A percentile compares a stretch with the other conserved stretches of the same genome.
Conservation (phyloP, 768 basidiomycete species). For the Trametes elegans region DNA sequence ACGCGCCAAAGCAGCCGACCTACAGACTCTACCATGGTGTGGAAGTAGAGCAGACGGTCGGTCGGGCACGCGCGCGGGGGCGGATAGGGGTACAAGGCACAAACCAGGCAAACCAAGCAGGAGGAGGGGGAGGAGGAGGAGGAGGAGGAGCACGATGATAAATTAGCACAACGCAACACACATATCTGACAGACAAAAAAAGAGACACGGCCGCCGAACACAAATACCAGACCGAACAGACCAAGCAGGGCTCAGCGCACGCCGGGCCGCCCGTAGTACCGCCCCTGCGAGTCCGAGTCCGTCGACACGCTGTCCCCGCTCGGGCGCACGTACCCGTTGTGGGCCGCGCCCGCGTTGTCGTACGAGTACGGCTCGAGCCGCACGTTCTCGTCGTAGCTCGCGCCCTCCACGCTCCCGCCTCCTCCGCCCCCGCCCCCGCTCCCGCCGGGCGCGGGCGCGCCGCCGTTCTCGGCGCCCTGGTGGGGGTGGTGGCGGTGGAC, state of each 20-base stretch:
- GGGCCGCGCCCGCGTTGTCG: conserved; percentile 9
- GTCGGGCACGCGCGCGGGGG: too few species aligned
- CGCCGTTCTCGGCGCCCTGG: too few species aligned
- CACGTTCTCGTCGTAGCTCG: conserved; percentile 42
- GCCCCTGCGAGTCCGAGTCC: conserved; percentile 6
- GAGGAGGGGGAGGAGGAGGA: background rate
- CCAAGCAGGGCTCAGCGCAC: background rate
- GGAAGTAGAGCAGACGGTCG: too few species aligned
- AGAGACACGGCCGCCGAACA: too few species aligned
- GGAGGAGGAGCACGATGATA: background rate
- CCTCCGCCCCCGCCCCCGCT: conserved; percentile 1
- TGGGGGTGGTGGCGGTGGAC: too few species aligned
- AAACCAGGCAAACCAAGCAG: background rate
- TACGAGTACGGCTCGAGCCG: conserved; percentile 39
- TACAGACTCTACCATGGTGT: too few species aligned
- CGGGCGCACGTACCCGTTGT: background rate
- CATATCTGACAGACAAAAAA: too few species aligned
- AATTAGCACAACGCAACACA: background rate
- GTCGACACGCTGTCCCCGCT: conserved; percentile 7
- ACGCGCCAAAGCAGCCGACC: too few species aligned
- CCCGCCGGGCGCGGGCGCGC: conserved; percentile 14
- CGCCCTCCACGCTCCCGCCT: background rate
- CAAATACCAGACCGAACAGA: background rate
- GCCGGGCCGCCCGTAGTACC: conserved; percentile 3
- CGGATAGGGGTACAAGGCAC: background rate